phyloP scores from a whole-genome alignment of 805 yeast species.

The Metschnikowia lachancei region DNA sequence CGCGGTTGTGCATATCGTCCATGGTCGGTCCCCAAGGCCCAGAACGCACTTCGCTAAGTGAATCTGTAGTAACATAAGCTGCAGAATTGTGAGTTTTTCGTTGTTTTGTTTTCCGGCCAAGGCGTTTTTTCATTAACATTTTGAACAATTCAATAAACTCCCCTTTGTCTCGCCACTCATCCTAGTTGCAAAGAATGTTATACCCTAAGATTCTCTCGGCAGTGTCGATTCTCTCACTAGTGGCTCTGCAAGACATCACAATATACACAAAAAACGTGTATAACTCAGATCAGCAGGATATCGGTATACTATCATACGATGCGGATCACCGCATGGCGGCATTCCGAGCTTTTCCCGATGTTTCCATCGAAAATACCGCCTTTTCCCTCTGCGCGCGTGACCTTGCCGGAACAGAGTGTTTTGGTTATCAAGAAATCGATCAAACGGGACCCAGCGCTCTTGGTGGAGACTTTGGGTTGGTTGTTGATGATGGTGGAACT shows the following conservation, averaged over 20 bases:
- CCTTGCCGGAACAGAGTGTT: constrained; percentile 30
- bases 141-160: no score
- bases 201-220: not conserved
- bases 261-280: constrained; percentile 6
- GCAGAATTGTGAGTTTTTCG: no score
- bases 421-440: constrained; percentile 20
- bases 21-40: no score
- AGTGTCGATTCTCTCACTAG: constrained; percentile 6
- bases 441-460: not conserved
- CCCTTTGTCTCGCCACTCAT: no score
- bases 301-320: constrained; percentile 21
- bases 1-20: no score
- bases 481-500: constrained; percentile 6
- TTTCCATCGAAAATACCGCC: constrained; percentile 9
- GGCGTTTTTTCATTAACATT: no score
- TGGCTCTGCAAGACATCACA: constrained; percentile 9
- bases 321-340: constrained; percentile 4
- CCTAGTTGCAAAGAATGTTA: constrained; percentile 4
- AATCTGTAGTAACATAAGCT: no score
- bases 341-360: constrained; percentile 7
- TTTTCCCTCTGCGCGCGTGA: constrained; percentile 36
- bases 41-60: no score
- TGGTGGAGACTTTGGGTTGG: constrained; percentile 13
- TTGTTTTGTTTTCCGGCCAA: no score
- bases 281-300: not conserved